phyloP scores from a whole-genome alignment of 208 protist species.

The Crithidia sp. region DNA sequence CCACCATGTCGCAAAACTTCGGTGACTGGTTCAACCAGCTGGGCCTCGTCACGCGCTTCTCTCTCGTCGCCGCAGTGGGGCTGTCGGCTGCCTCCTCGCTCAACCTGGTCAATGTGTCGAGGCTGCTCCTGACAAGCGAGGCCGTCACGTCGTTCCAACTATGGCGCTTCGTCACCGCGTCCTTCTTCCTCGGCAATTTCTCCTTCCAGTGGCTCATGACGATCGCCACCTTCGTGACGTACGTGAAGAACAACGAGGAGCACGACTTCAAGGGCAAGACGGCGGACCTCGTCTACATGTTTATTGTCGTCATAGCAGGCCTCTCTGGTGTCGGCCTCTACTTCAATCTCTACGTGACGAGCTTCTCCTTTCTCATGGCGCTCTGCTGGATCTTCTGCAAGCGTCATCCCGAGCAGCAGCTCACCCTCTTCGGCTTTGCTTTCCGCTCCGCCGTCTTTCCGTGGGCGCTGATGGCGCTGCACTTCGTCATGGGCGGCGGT shows the following conservation, averaged over 20 bases:
- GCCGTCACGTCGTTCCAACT: conserved; percentile 53
- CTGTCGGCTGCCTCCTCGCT: conserved; percentile 55
- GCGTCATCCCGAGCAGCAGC: conserved; percentile 61
- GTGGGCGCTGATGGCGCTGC: conserved; percentile 80
- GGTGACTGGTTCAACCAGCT: conserved; percentile 75
- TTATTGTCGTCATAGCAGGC: conserved; percentile 51
- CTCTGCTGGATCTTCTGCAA: conserved; percentile 93
- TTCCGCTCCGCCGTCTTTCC: conserved; percentile 82
- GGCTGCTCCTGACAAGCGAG: conserved; percentile 44
- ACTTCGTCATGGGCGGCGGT: conserved; percentile 66
- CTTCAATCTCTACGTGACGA: conserved; percentile 53
- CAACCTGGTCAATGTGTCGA: conserved; percentile 32
- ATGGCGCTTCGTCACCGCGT: conserved; percentile 74
- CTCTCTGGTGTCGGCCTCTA: conserved; percentile 40
- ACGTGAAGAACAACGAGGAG: conserved; percentile 79
- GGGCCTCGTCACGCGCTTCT: conserved; percentile 56
- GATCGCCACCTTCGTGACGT: conserved; percentile 80
- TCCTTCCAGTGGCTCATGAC: conserved; percentile 84
- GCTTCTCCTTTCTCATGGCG: conserved; percentile 69
- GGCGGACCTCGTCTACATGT: conserved; percentile 85
- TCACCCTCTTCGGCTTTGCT: conserved; percentile 80
- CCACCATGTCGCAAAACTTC: conserved; percentile 62
- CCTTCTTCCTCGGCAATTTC: conserved; percentile 83
- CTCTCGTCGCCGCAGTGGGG: conserved; percentile 46
- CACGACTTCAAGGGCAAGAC: conserved; percentile 71